Evolutionary conservation across 2,329 filamentous ascomycete genomes (phyloP).

Genomic region (Trichocomaceae sp.): DNA sequence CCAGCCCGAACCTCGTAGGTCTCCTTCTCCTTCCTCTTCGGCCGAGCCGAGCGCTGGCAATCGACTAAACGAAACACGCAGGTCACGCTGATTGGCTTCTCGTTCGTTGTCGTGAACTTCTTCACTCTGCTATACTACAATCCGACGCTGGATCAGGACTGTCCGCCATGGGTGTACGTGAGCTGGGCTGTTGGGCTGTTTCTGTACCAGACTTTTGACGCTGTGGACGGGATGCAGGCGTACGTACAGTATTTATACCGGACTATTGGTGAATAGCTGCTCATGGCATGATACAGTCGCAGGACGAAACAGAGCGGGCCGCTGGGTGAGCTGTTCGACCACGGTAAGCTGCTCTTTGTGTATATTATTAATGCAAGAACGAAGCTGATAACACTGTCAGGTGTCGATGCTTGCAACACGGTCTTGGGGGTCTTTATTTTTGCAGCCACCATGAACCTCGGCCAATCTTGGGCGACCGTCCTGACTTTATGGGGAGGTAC

Average conservation of each 20-base stretch:
- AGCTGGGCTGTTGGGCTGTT: conserved; percentile 86
- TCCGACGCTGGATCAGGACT: conserved; percentile 87
- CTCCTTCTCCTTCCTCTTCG: background rate
- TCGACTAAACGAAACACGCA: conserved; percentile 21
- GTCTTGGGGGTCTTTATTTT: conserved; percentile 90
- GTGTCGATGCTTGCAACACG: conserved; percentile 92
- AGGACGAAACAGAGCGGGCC: conserved; percentile 89
- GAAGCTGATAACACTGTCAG: conserved; percentile 23
- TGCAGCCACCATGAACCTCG: conserved; percentile 84
- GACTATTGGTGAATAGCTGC: conserved; percentile 7
- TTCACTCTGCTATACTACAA: conserved; percentile 93
- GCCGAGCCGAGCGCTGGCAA: background rate
- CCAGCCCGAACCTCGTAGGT: conserved; percentile 46
- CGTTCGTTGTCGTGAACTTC: conserved; percentile 83
- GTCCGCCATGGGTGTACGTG: conserved; percentile 90
- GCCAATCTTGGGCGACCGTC: conserved; percentile 85
- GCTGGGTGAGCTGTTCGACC: conserved; percentile 92
- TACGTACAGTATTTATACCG: conserved; percentile 47
- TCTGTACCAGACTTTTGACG: conserved; percentile 96
- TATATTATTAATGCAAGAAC: conserved; percentile 19
- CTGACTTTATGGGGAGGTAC: conserved; percentile 73
- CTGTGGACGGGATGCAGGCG: conserved; percentile 91
- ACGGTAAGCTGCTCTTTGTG: conserved; percentile 48
- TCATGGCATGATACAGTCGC: conserved; percentile 47
- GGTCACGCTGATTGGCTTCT: conserved; percentile 87